Conservation (phyloP, 2,329 filamentous ascomycete genomes). For the Ilyonectria destructans region DNA sequence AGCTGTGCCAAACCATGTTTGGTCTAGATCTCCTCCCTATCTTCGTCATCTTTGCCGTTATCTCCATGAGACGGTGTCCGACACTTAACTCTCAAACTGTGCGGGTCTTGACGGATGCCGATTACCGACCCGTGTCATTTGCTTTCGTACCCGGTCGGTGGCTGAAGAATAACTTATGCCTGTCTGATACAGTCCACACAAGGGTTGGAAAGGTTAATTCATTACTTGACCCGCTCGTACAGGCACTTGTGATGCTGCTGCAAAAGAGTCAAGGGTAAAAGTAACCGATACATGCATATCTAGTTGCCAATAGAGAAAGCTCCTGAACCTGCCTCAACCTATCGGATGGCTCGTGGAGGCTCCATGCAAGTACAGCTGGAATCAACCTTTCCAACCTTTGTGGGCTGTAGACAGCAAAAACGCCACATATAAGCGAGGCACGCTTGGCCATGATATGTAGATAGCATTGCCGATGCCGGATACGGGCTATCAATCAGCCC, state of each 20-base stretch:
- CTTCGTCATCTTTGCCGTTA: not conserved
- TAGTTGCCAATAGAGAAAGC: too few species aligned
- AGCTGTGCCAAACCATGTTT: slow-evolving; percentile 14
- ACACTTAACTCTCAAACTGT: slow-evolving; percentile 12
- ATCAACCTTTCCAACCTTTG: too few species aligned
- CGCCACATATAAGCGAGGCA: not conserved
- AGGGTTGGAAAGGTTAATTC: too few species aligned
- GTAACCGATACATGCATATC: too few species aligned
- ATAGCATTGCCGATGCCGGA: slow-evolving; percentile 18
- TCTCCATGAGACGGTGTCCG: slow-evolving; percentile 24
- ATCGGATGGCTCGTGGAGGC: too few species aligned
- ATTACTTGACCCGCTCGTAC: too few species aligned
- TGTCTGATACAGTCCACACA: not conserved
- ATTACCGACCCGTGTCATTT: too few species aligned
- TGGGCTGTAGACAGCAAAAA: not conserved
- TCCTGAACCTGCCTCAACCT: too few species aligned
- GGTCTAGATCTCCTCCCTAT: slow-evolving; percentile 28
- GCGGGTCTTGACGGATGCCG: slow-evolving; percentile 2
- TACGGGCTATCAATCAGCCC: slow-evolving; percentile 21
- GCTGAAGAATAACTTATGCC: not conserved
- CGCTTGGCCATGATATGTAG: not conserved
- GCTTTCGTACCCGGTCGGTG: not conserved
- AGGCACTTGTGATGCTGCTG: too few species aligned
- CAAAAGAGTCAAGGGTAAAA: too few species aligned
- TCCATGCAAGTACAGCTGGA: too few species aligned